Percentiles rank a stretch among this genome's conserved stretches.
Conservation (phyloP, 441 rosid genomes). For the Populus hybrid region DNA sequence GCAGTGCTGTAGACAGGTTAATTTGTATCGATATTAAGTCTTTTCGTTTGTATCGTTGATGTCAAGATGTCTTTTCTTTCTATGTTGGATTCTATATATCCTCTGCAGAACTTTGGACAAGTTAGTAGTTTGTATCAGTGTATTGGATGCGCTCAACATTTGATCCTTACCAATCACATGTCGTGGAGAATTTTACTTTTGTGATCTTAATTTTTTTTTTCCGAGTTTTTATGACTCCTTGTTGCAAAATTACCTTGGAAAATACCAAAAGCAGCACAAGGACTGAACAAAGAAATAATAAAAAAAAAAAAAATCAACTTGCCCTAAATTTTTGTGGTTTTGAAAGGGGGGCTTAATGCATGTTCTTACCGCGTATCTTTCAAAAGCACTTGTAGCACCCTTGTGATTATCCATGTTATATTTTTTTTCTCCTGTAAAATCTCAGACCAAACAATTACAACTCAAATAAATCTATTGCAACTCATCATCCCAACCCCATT, state of each 20-base stretch:
- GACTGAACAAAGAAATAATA: too few relatives aligned
- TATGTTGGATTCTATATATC: neutral
- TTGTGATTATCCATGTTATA: too few relatives aligned
- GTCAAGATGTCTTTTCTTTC: neutral
- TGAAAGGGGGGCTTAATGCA: too few relatives aligned
- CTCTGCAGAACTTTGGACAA: neutral
- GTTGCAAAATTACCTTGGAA: neutral
- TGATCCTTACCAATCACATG: neutral
- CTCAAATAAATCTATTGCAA: too few relatives aligned
- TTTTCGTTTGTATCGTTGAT: neutral
- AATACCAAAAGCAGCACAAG: neutral
- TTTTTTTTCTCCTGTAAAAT: too few relatives aligned
- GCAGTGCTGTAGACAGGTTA: conserved; percentile 1
- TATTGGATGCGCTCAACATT: neutral
- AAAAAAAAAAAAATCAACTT: too few relatives aligned
- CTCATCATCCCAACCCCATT: too few relatives aligned
- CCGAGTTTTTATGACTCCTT: neutral
- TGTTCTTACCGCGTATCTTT: too few relatives aligned
- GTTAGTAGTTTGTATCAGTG: neutral
- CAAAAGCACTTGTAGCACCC: too few relatives aligned
- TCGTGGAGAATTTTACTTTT: too few relatives aligned
- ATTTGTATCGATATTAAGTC: neutral
- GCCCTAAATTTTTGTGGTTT: too few relatives aligned
- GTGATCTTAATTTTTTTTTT: neutral
- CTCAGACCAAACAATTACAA: too few relatives aligned